Conservation (phyloP, 2,329 filamentous ascomycete species). For the Aspergillus pseudoviridinutans region DNA sequence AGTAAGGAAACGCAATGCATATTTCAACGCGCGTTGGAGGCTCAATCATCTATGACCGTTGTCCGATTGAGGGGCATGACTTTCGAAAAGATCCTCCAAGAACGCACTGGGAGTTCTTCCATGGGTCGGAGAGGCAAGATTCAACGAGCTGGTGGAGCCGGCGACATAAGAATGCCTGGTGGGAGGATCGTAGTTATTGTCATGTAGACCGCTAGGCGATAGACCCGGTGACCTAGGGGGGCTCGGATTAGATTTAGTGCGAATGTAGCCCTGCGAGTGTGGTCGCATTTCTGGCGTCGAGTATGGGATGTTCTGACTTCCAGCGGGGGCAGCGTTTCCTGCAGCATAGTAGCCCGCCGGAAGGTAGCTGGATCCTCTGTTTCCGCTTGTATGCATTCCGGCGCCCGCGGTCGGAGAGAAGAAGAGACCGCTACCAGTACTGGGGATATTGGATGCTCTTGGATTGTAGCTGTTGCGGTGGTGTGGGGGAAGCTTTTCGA, state of each 20-base stretch:
- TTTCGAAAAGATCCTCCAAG: slow-evolving; percentile 83
- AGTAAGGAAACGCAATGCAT: background rate
- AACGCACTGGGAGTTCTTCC: slow-evolving; percentile 82
- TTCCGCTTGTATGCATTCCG: slow-evolving; percentile 50
- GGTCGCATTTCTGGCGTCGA: slow-evolving; percentile 59
- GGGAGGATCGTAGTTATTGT: slow-evolving; percentile 22
- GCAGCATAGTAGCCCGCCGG: slow-evolving; percentile 89
- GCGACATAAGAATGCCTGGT: slow-evolving; percentile 28
- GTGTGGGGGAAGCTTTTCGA: slow-evolving; percentile 46
- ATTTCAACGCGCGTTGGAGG: background rate
- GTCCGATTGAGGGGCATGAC: slow-evolving; percentile 45
- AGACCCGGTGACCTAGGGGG: slow-evolving; percentile 64
- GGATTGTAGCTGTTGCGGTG: slow-evolving; percentile 37
- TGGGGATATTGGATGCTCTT: slow-evolving; percentile 28
- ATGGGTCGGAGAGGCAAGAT: slow-evolving; percentile 60
- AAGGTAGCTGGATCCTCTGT: slow-evolving; percentile 72
- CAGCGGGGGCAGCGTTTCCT: slow-evolving; percentile 51
- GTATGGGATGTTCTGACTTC: slow-evolving; percentile 30
- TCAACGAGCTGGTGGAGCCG: slow-evolving; percentile 57
- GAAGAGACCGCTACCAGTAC: slow-evolving; percentile 74
- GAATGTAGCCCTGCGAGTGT: slow-evolving; percentile 53
- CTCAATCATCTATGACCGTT: slow-evolving; percentile 3
- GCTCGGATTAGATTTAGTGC: slow-evolving; percentile 48
- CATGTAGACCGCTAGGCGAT: slow-evolving; percentile 41
- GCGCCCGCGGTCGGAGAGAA: slow-evolving; percentile 86